These are phyloP conservation scores for Phoenix roebelenii DNA, from an alignment of 176 grass and related monocot genomes.

Conservation along the genomic window DNA sequence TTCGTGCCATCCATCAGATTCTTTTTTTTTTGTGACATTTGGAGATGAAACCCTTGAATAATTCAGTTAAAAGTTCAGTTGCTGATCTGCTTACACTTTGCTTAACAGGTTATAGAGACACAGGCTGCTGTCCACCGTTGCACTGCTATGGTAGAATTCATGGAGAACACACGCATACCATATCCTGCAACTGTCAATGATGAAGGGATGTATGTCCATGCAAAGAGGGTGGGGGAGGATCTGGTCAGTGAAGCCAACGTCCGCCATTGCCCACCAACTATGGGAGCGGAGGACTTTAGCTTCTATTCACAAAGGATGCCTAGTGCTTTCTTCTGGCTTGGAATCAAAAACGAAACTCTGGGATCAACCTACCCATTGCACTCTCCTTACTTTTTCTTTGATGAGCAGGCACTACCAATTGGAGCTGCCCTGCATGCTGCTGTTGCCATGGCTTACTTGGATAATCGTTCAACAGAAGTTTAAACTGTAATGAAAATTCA, in stretches of 20 bases:
- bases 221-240: slow-evolving; percentile 33
- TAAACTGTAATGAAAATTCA: no score
- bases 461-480: slow-evolving; percentile 4
- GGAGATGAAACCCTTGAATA: no score
- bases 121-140: slow-evolving; percentile 47
- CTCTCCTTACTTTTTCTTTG: slow-evolving; percentile 41
- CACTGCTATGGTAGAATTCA: slow-evolving; percentile 36
- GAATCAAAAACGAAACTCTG: slow-evolving; percentile 3
- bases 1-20: no score
- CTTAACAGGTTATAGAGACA: slow-evolving; percentile 34
- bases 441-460: slow-evolving; percentile 52
- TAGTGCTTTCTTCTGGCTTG: slow-evolving; percentile 34
- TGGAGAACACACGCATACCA: slow-evolving; percentile 36
- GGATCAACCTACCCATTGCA: slow-evolving; percentile 22
- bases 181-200: slow-evolving; percentile 59
- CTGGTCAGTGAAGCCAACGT: slow-evolving; percentile 46
- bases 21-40: no score
- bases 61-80: no score
- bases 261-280: background rate
- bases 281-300: slow-evolving; percentile 60
- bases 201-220: slow-evolving; percentile 33
- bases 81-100: no score
- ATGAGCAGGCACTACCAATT: slow-evolving; percentile 46
- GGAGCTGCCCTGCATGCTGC: slow-evolving; percentile 62
- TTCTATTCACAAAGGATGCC: slow-evolving; percentile 56